These are phyloP conservation scores for Citrullus amarus DNA, from an alignment of 306 rosid genomes.

Conservation along the genomic window DNA sequence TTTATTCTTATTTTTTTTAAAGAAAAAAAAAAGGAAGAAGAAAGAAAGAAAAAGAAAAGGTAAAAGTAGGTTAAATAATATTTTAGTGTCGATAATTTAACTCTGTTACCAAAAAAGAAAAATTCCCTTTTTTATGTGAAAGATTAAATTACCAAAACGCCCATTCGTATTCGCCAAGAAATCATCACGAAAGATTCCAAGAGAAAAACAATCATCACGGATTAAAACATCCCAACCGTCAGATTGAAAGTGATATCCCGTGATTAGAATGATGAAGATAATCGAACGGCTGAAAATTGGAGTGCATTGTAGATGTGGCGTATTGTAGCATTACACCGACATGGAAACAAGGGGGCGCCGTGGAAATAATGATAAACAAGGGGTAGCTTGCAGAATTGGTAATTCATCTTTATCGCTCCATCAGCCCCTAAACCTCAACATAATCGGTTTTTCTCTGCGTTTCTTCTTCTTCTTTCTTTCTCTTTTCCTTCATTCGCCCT, in stretches of 20 bases:
- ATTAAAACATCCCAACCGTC: not conserved
- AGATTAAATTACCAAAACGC: not conserved
- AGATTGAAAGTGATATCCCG: not conserved
- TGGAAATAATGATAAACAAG: slow-evolving; percentile 11
- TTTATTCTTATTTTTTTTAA: too few relatives aligned
- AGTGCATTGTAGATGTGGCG: not conserved
- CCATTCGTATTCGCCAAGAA: not conserved
- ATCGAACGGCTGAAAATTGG: not conserved
- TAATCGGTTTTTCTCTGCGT: not conserved
- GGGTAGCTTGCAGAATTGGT: not conserved
- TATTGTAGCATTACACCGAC: not conserved
- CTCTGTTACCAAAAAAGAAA: not conserved
- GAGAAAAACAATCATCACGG: not conserved
- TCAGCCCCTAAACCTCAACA: not conserved
- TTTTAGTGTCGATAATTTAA: not conserved
- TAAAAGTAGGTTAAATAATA: not conserved
- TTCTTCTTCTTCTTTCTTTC: not conserved
- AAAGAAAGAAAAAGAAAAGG: not conserved
- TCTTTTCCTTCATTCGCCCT: too few relatives aligned
- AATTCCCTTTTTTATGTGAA: not conserved
- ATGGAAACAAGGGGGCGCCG: slow-evolving; percentile 11
- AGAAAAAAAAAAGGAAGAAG: too few relatives aligned
- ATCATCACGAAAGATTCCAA: not conserved
- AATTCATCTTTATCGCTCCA: not conserved
- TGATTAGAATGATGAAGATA: not conserved